phyloP scores from a whole-genome alignment of 2,329 filamentous ascomycete genomes.

The Colletotrichum falcatum region DNA sequence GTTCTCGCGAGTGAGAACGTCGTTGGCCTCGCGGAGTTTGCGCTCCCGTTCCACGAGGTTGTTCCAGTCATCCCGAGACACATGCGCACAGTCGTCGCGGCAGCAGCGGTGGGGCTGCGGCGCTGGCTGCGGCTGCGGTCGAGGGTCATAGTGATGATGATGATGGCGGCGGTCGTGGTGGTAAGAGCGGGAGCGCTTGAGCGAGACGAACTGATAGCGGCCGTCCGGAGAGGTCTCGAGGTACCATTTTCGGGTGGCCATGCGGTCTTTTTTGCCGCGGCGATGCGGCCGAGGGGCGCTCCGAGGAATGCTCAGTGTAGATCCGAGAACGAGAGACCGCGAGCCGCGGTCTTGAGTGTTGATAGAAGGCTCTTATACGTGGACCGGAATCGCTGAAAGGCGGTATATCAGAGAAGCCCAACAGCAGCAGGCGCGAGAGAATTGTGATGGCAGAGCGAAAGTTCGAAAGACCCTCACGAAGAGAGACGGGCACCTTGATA shows the following conservation, averaged over 20 bases:
- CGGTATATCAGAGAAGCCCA: background rate
- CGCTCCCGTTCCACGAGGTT: slow-evolving; percentile 52
- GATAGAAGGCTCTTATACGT: background rate
- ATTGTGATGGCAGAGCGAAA: background rate
- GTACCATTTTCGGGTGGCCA: slow-evolving; percentile 52
- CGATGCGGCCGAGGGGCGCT: slow-evolving; percentile 27
- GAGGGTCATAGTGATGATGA: slow-evolving; percentile 39
- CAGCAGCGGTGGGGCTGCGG: slow-evolving; percentile 42
- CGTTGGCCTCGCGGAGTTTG: slow-evolving; percentile 51
- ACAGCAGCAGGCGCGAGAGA: background rate
- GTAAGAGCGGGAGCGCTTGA: slow-evolving; percentile 56
- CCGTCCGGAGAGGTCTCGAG: slow-evolving; percentile 52
- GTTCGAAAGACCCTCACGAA: background rate
- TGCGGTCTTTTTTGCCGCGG: slow-evolving; percentile 39
- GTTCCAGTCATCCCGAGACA: slow-evolving; percentile 54
- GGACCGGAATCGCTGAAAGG: background rate
- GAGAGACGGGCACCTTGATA: slow-evolving; percentile 34
- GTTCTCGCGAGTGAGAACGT: slow-evolving; percentile 49
- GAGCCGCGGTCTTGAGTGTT: background rate
- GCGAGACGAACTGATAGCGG: slow-evolving; percentile 52
- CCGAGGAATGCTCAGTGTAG: slow-evolving; percentile 37
- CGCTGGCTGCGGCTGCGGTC: slow-evolving; percentile 13
- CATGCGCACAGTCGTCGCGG: slow-evolving; percentile 51
- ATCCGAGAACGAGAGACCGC: slow-evolving; percentile 20
- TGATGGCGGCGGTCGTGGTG: slow-evolving; percentile 48